Percentiles rank a stretch among this genome's conserved stretches.
These are phyloP conservation scores for Metschnikowia chrysomelidarum DNA, from an alignment of 805 yeast species.

Conservation along the genomic window DNA sequence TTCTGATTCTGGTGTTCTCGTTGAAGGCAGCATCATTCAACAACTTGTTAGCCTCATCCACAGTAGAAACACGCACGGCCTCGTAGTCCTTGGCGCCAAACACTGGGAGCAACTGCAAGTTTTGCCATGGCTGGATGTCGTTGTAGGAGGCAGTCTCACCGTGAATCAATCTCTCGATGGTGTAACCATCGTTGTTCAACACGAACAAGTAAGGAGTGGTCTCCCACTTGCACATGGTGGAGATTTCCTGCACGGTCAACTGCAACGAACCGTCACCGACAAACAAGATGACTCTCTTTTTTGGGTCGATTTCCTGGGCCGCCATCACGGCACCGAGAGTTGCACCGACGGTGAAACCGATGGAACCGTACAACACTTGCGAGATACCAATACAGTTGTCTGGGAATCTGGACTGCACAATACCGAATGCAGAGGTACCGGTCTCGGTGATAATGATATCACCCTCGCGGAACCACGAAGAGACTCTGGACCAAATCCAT, in stretches of 20 bases:
- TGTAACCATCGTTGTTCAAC: slow-evolving; percentile 40
- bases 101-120: slow-evolving; percentile 30
- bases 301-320: slow-evolving; percentile 25
- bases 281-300: slow-evolving; percentile 36
- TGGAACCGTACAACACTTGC: slow-evolving; percentile 30
- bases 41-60: slow-evolving; percentile 26
- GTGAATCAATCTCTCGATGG: slow-evolving; percentile 41
- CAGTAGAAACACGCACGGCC: slow-evolving; percentile 24
- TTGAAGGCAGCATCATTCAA: slow-evolving; percentile 29
- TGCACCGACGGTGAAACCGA: slow-evolving; percentile 29
- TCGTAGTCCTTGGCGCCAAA: slow-evolving; percentile 34
- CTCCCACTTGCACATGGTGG: slow-evolving; percentile 36
- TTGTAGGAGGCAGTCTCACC: slow-evolving; percentile 37
- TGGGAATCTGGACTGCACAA: slow-evolving; percentile 26
- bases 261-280: slow-evolving; percentile 45
- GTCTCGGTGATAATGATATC: slow-evolving; percentile 28
- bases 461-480: slow-evolving; percentile 28
- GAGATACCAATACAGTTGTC: slow-evolving; percentile 25
- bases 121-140: slow-evolving; percentile 41
- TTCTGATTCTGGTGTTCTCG: slow-evolving; percentile 31
- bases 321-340: slow-evolving; percentile 31
- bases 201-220: slow-evolving; percentile 38
- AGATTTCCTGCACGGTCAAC: slow-evolving; percentile 40
- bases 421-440: slow-evolving; percentile 30
- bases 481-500: slow-evolving; percentile 25